These are phyloP conservation scores for Claviceps pusilla DNA, from an alignment of 2,329 filamentous ascomycete genomes.

Conservation along the genomic window DNA sequence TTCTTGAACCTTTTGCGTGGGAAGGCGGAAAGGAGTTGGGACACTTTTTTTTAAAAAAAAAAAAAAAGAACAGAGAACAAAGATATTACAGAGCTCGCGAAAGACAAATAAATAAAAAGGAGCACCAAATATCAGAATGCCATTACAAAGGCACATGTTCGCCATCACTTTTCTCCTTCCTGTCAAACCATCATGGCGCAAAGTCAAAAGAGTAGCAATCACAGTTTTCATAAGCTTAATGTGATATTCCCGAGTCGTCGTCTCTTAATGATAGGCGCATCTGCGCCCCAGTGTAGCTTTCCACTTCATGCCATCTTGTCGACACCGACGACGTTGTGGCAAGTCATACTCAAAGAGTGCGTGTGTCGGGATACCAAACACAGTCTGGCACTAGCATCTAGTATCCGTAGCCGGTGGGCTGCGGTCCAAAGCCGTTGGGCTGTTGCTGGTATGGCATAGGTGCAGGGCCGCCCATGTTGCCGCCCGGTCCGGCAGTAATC, in stretches of 20 bases:
- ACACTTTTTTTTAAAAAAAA: not conserved
- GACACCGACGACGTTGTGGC: not conserved
- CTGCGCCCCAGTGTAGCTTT: not conserved
- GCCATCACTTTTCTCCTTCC: constrained; percentile 1
- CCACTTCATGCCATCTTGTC: not conserved
- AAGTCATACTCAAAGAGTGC: not conserved
- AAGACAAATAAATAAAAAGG: not conserved
- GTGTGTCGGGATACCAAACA: constrained; percentile 10
- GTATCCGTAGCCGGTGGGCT: constrained; percentile 65
- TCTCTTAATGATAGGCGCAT: not conserved
- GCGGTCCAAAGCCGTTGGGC: constrained; percentile 76
- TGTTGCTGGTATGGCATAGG: constrained; percentile 57
- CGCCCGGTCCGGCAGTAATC: constrained; percentile 81
- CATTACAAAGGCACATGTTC: not conserved
- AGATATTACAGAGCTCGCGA: too few relatives aligned
- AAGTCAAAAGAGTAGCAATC: not conserved
- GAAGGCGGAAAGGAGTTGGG: not conserved
- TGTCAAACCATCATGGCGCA: constrained; percentile 1
- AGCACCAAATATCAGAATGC: not conserved
- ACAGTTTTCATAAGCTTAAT: constrained; percentile 10
- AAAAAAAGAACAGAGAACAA: too few relatives aligned
- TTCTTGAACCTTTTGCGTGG: not conserved
- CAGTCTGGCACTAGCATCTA: constrained; percentile 26
- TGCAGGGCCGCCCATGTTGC: constrained; percentile 31
- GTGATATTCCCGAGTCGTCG: constrained; percentile 12